Conservation (phyloP, 148 eudicot genomes). For the Rhododendron vialii region DNA sequence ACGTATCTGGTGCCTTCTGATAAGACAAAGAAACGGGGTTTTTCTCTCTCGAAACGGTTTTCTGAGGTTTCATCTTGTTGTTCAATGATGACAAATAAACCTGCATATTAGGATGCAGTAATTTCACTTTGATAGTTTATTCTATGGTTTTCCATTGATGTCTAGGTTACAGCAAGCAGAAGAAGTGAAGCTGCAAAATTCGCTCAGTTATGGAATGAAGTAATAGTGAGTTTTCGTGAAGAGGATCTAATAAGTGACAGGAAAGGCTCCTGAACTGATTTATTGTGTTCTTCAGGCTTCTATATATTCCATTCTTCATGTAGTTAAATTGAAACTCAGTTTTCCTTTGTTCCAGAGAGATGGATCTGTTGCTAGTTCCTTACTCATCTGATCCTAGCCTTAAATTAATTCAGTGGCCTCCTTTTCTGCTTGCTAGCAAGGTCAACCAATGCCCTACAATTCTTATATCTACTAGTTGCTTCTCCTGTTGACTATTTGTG, state of each 20-base stretch:
- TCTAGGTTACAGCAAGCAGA: constrained; percentile 40
- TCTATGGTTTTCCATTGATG: neutral
- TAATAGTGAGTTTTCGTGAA: constrained; percentile 59
- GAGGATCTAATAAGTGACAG: constrained; percentile 50
- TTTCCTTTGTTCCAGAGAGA: constrained; percentile 52
- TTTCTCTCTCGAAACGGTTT: constrained; percentile 60
- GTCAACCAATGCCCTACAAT: constrained; percentile 7
- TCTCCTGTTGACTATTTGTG: neutral
- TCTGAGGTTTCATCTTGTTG: constrained; percentile 48
- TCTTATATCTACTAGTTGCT: neutral
- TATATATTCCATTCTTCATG: neutral
- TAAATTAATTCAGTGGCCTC: constrained; percentile 96
- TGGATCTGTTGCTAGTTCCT: constrained; percentile 93
- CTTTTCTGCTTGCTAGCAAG: constrained; percentile 79
- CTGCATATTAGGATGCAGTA: neutral
- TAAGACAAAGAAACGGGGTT: constrained; percentile 39
- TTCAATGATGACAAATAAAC: neutral
- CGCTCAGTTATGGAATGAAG: constrained; percentile 66
- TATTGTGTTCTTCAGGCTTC: neutral
- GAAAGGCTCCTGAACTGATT: constrained; percentile 7
- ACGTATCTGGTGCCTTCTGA: constrained; percentile 44
- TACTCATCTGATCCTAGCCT: constrained; percentile 91
- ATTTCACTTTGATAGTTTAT: neutral
- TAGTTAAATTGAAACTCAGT: neutral
- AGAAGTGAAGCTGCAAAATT: constrained; percentile 58